Evolutionary conservation across 2,329 filamentous ascomycete genomes (phyloP), one percentile per base, ranked within the genome.

Genomic region (Paraphaeosphaeria minitans): DNA sequence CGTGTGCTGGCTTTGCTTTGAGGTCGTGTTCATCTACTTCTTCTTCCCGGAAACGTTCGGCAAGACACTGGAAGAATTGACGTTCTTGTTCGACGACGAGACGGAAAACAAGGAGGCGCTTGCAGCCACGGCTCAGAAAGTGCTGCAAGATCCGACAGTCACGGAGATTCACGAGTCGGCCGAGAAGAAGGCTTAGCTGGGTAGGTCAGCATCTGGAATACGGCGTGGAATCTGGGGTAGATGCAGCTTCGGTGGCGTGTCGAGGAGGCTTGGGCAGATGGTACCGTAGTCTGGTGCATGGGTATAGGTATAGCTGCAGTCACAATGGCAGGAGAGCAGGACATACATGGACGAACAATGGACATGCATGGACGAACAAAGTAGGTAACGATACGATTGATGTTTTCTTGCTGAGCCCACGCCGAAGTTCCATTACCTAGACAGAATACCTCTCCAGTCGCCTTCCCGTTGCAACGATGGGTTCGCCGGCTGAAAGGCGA

Each of bases 11-110:
- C 62, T 76, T 1, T 66, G 56, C 42, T 72, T 71, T 24, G 73
- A 76, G 48, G 63, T 75, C 22, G 63, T 75, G 0, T 73, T 76
- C 59, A 75, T 75, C 57, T 75, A 72, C 61, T 71, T 76, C 55
- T 45, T 75, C 43, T 75, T 74, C 58, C 73, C 72, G 0, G 73
- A 75, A 53, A 75, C 72, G 5, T 70, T 65, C 51, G 73, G 72
- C 10, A 72, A 71, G 54, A 75, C 72, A 8, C 47, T 76, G 0
- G 73, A 75, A 45, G 73, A 76, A 48, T 52, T 76, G 27, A 69
- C 71, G 0, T 76, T 75, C 62, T 57, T 75, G 51, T 74, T 75
- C 43, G 71, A 75, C 27, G 65, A 63, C 14, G 70, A 75, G 39
- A 64, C 66, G 41, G 60, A 67, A 2, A 66, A 66, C 16, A 61